Percentiles rank a stretch among this genome's conserved stretches.
phyloP scores from a whole-genome alignment of 2,329 filamentous ascomycete genomes.

The Cladosporium cucumerinum region DNA sequence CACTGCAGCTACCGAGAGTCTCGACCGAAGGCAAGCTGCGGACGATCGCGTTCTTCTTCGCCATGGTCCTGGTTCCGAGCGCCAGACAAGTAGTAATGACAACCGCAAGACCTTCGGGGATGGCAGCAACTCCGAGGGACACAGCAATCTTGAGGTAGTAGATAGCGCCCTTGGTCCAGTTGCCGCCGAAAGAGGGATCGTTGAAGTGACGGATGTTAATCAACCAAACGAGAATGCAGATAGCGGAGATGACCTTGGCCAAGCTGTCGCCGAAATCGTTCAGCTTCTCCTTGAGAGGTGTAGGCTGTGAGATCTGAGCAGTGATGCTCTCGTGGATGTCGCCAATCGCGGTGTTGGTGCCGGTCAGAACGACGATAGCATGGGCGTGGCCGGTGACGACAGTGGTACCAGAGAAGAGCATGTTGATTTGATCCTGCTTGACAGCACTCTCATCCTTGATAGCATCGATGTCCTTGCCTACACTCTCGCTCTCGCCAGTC shows the following conservation, averaged over 20 bases:
- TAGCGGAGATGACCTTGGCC: slow-evolving; percentile 96
- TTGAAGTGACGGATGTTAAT: slow-evolving; percentile 98
- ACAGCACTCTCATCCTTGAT: slow-evolving; percentile 80
- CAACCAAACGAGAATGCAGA: slow-evolving; percentile 93
- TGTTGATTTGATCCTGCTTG: slow-evolving; percentile 96
- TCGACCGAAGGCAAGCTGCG: slow-evolving; percentile 95
- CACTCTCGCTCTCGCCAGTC: slow-evolving; percentile 96
- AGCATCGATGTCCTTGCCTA: slow-evolving; percentile 71
- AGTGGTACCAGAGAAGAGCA: slow-evolving; percentile 97
- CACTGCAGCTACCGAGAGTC: slow-evolving; percentile 96
- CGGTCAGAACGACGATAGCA: slow-evolving; percentile 86
- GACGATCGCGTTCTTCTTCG: slow-evolving; percentile 95
- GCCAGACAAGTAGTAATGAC: slow-evolving; percentile 99
- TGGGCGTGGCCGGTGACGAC: slow-evolving; percentile 91
- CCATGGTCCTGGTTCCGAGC: slow-evolving; percentile 96
- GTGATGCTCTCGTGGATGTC: slow-evolving; percentile 99
- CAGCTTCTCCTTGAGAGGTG: slow-evolving; percentile 95
- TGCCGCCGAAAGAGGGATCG: slow-evolving; percentile 82
- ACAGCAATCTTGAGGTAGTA: slow-evolving; percentile 99
- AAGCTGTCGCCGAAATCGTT: slow-evolving; percentile 96
- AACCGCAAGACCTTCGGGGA: slow-evolving; percentile 93
- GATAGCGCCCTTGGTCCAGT: slow-evolving; percentile 91
- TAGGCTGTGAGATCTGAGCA: slow-evolving; percentile 95
- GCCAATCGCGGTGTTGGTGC: slow-evolving; percentile 87
- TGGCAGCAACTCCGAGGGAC: slow-evolving; percentile 94